Percentiles rank a stretch among this genome's conserved stretches.
Conservation (phyloP, 768 basidiomycete species). For the Tricholoma bakamatsutake region DNA sequence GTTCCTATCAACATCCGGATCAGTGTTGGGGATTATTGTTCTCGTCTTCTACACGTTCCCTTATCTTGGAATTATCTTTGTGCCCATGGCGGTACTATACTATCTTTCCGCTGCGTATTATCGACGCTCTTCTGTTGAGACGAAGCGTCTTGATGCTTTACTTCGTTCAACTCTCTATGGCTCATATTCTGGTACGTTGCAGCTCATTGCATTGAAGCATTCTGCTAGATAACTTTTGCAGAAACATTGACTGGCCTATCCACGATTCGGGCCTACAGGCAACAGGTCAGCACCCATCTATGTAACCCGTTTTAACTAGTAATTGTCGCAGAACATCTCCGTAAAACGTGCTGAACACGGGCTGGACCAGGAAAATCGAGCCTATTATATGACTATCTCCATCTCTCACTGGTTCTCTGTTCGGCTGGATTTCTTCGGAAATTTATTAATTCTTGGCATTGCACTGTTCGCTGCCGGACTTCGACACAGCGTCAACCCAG, state of each 20-base stretch:
- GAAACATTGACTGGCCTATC: conserved; percentile 60
- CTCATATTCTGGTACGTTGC: conserved; percentile 44
- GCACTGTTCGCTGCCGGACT: conserved; percentile 63
- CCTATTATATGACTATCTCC: conserved; percentile 57
- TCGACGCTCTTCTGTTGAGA: conserved; percentile 56
- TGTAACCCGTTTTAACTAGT: neutral
- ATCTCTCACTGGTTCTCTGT: conserved; percentile 62
- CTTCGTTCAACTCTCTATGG: conserved; percentile 54
- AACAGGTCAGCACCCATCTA: conserved; percentile 31
- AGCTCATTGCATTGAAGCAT: neutral
- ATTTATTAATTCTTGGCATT: conserved; percentile 62
- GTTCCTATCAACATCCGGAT: conserved; percentile 34
- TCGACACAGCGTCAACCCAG: conserved; percentile 37
- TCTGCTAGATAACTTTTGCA: conserved; percentile 14
- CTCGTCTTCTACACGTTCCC: conserved; percentile 66
- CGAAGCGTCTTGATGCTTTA: conserved; percentile 60
- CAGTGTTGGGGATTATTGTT: conserved; percentile 48
- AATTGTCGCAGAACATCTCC: conserved; percentile 35
- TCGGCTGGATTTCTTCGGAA: conserved; percentile 61
- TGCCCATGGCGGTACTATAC: conserved; percentile 47
- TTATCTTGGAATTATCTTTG: conserved; percentile 58
- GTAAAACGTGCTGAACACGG: conserved; percentile 45
- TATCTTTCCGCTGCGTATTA: conserved; percentile 50
- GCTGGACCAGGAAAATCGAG: conserved; percentile 53
- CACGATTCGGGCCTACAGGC: conserved; percentile 54